Evolutionary conservation across 306 rosid species (phyloP), one percentile per base, ranked within the genome.

Genomic region (Elaeagnus macrophylla): DNA sequence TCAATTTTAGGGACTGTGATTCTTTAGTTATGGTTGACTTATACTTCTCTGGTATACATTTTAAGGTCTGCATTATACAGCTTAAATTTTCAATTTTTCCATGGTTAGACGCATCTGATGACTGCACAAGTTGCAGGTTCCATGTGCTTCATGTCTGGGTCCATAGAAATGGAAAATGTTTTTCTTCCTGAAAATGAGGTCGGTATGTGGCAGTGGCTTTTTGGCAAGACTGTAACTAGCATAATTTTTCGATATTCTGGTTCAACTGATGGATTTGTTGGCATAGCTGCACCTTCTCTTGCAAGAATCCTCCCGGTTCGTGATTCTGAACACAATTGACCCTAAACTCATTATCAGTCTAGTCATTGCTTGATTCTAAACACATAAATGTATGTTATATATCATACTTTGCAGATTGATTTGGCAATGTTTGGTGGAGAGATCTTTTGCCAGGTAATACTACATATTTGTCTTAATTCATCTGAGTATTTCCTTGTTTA

Each of bases 131-230:
- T 62, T 79, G 67, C 66, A 88, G 99, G 99, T 67, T 84, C 99
- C 56, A 93, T 93, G 90, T 93, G 99, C 86, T 93, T 82, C 77
- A 93, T 93, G 99, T 93, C 99, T 77, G 96, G 90, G 48, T 73
- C 83, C 52, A 37, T 83, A 67, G 89, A 93, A 74, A 79, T 93
- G 94, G 96, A 88, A 73, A 87, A 93, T 72, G 81, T 85, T 42
- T 84, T 57, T 73, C 74, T 83, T 59, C 94, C 84, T 12, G 96
- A 87, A 70, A 84, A 93, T 72, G 99, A 93, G 79, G 96, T 74
- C 41, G 93, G 96, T 46, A 44, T 84, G 62, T 93, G 96, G 99
- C 94, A 88, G 67, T 93, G 99, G 99, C 71, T 93, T 53, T 93
- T 93, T 75, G 96, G 99, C 13, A 93, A 84, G 87, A 81, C 81